Percentiles rank a stretch among this genome's conserved stretches.
Conservation (phyloP, 2,329 filamentous ascomycete genomes). For the Microcera coccophila region DNA sequence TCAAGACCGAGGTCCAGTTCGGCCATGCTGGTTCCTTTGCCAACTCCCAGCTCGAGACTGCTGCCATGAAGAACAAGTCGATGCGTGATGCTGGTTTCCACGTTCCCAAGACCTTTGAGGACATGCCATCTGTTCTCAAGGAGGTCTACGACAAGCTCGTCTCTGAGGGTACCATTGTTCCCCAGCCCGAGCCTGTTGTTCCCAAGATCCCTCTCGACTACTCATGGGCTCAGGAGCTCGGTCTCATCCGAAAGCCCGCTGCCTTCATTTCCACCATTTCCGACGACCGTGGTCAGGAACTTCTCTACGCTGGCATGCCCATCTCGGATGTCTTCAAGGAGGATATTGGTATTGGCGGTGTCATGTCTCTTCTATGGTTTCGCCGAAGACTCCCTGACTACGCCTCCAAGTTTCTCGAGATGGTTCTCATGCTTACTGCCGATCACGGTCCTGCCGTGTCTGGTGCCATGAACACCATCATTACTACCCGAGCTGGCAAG, state of each 20-base stretch:
- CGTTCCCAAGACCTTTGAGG: constrained; percentile 96
- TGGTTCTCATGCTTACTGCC: constrained; percentile 99
- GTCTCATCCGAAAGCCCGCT: constrained; percentile 98
- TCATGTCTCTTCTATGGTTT: constrained; percentile 99
- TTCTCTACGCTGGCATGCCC: constrained; percentile 97
- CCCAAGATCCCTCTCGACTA: constrained; percentile 99
- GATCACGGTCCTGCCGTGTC: constrained; percentile 98
- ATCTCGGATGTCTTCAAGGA: constrained; percentile 99
- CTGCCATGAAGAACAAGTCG: constrained; percentile 90
- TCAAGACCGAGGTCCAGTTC: constrained; percentile 99
- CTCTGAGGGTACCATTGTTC: constrained; percentile 77
- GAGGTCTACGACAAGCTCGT: constrained; percentile 86
- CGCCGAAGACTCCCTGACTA: constrained; percentile 92
- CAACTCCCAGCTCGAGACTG: constrained; percentile 99
- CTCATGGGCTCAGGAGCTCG: constrained; percentile 98
- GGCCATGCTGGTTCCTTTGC: constrained; percentile 97
- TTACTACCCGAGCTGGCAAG: constrained; percentile 98
- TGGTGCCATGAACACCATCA: constrained; percentile 99
- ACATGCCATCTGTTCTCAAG: constrained; percentile 74
- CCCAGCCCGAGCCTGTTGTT: constrained; percentile 81
- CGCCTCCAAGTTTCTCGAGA: constrained; percentile 98
- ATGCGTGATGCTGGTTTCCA: constrained; percentile 94
- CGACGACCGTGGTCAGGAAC: constrained; percentile 98
- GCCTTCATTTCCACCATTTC: constrained; percentile 99
- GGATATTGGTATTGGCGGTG: constrained; percentile 98